phyloP scores from a whole-genome alignment of 768 basidiomycete species.

The Stropharia rugosoannulata region DNA sequence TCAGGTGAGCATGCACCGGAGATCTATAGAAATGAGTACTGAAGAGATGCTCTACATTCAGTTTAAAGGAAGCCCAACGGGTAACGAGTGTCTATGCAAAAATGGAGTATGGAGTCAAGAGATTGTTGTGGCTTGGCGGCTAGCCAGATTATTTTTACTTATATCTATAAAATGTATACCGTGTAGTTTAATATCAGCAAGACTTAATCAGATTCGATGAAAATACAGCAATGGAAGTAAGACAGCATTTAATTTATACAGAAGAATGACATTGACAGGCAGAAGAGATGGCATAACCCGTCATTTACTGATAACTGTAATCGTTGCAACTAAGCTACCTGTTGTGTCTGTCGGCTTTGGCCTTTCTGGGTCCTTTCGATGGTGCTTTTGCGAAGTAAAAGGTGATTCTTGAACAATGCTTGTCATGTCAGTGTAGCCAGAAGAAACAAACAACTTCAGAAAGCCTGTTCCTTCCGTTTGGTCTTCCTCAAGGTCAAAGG shows the following conservation, averaged over 20 bases:
- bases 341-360: background rate
- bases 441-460: background rate
- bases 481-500: background rate
- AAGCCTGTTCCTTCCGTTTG: background rate
- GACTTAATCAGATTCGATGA: background rate
- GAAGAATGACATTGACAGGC: too few relatives aligned
- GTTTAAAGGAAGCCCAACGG: conserved; percentile 78
- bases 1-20: conserved; percentile 54
- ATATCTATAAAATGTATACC: background rate
- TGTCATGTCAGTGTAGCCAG: background rate
- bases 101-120: conserved; percentile 92
- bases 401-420: background rate
- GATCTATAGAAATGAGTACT: background rate
- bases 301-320: background rate
- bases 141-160: conserved; percentile 22
- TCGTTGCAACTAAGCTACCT: background rate
- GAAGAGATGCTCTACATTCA: conserved; percentile 27
- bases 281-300: background rate
- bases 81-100: conserved; percentile 87
- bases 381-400: background rate
- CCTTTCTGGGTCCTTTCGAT: background rate
- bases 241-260: too few relatives aligned
- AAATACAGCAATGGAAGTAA: too few relatives aligned
- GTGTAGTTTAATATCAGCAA: background rate
- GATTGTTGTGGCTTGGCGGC: conserved; percentile 84